Conservation (phyloP, 2,329 filamentous ascomycete genomes). For the Colletotrichum liriopes region DNA sequence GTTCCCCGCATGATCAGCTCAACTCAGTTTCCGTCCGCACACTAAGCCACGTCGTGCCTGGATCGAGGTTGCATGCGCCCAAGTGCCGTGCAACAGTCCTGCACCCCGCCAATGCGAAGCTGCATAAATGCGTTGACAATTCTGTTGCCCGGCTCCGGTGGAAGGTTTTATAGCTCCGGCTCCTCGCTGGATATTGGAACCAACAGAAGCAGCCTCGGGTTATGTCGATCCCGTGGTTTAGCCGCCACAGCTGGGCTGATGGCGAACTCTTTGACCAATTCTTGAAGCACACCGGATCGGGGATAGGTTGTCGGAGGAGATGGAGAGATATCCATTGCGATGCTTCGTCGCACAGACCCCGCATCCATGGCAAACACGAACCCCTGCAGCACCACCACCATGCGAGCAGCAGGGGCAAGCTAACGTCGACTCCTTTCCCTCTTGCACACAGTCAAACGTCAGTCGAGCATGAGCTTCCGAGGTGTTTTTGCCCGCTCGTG, state of each 20-base stretch:
- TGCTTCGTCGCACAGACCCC: slow-evolving; percentile 39
- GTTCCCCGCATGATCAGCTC: slow-evolving; percentile 33
- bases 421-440: slow-evolving; percentile 24
- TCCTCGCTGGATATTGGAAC: neutral
- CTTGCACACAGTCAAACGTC: slow-evolving; percentile 13
- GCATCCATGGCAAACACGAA: slow-evolving; percentile 31
- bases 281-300: slow-evolving; percentile 20
- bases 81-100: slow-evolving; percentile 27
- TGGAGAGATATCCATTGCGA: slow-evolving; percentile 1
- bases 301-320: slow-evolving; percentile 17
- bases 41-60: neutral
- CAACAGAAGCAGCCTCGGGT: neutral
- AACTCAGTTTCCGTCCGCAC: neutral
- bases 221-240: neutral
- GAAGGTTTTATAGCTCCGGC: neutral
- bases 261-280: slow-evolving; percentile 4
- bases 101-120: slow-evolving; percentile 10
- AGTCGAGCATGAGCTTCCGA: slow-evolving; percentile 44
- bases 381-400: slow-evolving; percentile 32
- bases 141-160: neutral
- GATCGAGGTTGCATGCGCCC: slow-evolving; percentile 30
- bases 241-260: neutral
- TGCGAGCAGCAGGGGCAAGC: slow-evolving; percentile 34
- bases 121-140: slow-evolving; percentile 8
- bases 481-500: slow-evolving; percentile 21